A percentile compares a stretch with the other conserved stretches of the same genome.
phyloP scores from a whole-genome alignment of 805 yeast species.

The Maudiozyma bulderi region DNA sequence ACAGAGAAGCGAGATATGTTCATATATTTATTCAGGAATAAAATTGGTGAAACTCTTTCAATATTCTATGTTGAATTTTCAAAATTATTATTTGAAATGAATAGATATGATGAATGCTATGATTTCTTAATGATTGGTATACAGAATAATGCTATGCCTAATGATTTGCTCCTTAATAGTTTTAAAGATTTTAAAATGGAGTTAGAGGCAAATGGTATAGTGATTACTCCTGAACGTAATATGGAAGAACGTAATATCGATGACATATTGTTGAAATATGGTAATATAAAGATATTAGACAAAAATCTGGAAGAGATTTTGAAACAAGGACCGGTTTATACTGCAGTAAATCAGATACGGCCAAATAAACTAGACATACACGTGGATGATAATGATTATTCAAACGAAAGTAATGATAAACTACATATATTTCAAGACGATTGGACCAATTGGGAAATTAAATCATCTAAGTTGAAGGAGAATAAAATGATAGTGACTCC shows the following conservation, averaged over 20 bases:
- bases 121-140: conserved; percentile 27
- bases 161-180: conserved; percentile 37
- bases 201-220: conserved; percentile 9
- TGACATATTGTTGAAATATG: not conserved
- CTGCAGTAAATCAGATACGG: too few species aligned
- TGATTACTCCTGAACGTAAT: not conserved
- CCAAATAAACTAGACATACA: not conserved
- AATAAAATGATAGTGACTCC: not conserved
- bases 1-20: conserved; percentile 67
- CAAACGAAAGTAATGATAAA: not conserved
- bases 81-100: conserved; percentile 19
- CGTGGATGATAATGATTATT: not conserved
- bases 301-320: not conserved
- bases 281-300: conserved; percentile 1
- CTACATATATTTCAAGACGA: not conserved
- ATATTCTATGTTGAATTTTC: conserved; percentile 74
- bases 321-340: too few species aligned
- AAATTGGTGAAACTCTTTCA: conserved; percentile 59
- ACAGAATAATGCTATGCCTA: conserved; percentile 55
- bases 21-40: conserved; percentile 58
- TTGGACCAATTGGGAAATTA: not conserved
- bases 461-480: conserved; percentile 1
- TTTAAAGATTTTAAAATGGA: conserved; percentile 10
- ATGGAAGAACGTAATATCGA: not conserved
- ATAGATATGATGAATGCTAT: conserved; percentile 14